Evolutionary conservation across 805 yeast genomes (phyloP).

Genomic region (Candida hungchunana): DNA sequence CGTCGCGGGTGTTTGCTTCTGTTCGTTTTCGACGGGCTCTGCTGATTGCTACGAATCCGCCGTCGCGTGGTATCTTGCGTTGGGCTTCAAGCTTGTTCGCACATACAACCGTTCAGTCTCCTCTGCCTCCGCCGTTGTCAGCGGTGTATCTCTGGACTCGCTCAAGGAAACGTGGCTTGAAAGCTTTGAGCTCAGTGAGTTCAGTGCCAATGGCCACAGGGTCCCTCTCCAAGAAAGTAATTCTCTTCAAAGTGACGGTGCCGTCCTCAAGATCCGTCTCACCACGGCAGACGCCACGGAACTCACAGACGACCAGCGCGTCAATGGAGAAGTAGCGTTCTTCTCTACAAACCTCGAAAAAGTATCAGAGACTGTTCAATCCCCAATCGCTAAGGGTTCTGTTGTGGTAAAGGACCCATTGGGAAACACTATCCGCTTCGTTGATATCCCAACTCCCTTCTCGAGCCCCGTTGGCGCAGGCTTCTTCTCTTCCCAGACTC

Average conservation of each 20-base stretch:
- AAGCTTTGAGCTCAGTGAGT: constrained; percentile 58
- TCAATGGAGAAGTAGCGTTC: constrained; percentile 34
- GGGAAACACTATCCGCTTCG: constrained; percentile 45
- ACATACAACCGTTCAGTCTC: constrained; percentile 49
- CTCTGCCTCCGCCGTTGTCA: constrained; percentile 32
- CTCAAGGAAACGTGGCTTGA: constrained; percentile 71
- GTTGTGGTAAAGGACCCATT: constrained; percentile 53
- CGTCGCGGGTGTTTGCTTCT: constrained; percentile 43
- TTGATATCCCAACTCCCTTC: constrained; percentile 25
- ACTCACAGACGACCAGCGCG: constrained; percentile 27
- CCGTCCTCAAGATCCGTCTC: constrained; percentile 43
- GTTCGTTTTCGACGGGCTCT: constrained; percentile 57
- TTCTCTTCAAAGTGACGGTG: constrained; percentile 40
- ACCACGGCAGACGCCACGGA: constrained; percentile 16
- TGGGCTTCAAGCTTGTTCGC: constrained; percentile 61
- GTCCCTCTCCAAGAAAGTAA: constrained; percentile 44
- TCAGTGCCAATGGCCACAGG: constrained; percentile 50
- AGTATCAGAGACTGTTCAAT: constrained; percentile 22
- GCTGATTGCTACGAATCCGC: constrained; percentile 42
- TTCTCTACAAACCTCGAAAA: constrained; percentile 37
- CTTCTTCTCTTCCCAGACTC: constrained; percentile 16
- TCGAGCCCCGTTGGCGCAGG: constrained; percentile 8
- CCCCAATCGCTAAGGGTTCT: constrained; percentile 14
- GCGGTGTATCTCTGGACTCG: constrained; percentile 63
- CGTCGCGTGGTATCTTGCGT: constrained; percentile 49